These are phyloP conservation scores for Poronia punctata DNA, from an alignment of 495 filamentous ascomycete species.

Conservation along the genomic window DNA sequence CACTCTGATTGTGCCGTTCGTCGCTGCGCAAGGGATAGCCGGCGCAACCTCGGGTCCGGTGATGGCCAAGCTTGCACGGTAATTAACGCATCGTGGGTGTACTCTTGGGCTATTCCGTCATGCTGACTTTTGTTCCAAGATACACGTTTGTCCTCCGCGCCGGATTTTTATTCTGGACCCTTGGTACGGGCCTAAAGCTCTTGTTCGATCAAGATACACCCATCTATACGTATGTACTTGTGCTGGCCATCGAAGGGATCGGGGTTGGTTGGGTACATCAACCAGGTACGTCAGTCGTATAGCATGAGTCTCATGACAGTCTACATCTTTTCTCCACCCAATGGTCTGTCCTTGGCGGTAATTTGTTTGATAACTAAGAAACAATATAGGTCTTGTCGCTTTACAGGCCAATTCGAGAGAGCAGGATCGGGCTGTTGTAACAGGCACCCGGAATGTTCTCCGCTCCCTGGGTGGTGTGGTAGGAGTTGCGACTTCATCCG, in stretches of 20 bases:
- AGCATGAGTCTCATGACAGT: background rate
- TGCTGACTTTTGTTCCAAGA: background rate
- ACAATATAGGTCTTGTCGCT: slow-evolving; percentile 47
- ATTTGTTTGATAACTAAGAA: too few species aligned
- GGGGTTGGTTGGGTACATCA: slow-evolving; percentile 56
- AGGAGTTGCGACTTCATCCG: slow-evolving; percentile 52
- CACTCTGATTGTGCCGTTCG: slow-evolving; percentile 48
- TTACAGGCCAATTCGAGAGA: slow-evolving; percentile 54
- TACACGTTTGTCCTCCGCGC: slow-evolving; percentile 6
- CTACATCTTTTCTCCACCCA: background rate
- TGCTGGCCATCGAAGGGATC: slow-evolving; percentile 46
- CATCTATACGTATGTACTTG: slow-evolving; percentile 43
- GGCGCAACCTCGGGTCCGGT: slow-evolving; percentile 51
- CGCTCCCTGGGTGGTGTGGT: slow-evolving; percentile 43
- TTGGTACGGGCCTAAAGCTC: slow-evolving; percentile 47
- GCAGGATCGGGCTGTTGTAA: slow-evolving; percentile 53
- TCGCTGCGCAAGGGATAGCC: slow-evolving; percentile 43
- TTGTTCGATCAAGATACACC: slow-evolving; percentile 43
- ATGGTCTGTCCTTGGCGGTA: too few species aligned
- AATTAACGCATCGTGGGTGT: slow-evolving; percentile 1
- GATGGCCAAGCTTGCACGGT: slow-evolving; percentile 33
- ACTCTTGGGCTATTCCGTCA: background rate
- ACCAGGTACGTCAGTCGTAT: slow-evolving; percentile 28
- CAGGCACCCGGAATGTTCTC: slow-evolving; percentile 57
- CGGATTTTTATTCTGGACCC: slow-evolving; percentile 18